Evolutionary conservation across 2,329 filamentous ascomycete species (phyloP).

Genomic region (Aspergillus arachidicola): DNA sequence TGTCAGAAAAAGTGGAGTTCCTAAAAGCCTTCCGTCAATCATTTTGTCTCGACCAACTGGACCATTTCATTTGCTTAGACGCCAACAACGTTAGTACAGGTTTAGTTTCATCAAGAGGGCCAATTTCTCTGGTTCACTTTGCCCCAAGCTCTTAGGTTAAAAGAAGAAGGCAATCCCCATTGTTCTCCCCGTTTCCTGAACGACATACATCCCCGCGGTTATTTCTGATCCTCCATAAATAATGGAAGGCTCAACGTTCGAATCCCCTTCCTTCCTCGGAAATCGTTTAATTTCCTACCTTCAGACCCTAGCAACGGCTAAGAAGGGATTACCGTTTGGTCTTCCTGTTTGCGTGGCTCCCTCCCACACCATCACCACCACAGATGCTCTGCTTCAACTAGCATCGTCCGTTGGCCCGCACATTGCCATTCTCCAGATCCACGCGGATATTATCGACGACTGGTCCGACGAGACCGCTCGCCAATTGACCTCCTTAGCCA

Average conservation of each 20-base stretch:
- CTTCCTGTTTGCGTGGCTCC: conserved; percentile 49
- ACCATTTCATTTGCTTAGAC: conserved; percentile 12
- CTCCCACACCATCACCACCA: conserved; percentile 61
- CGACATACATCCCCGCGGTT: background rate
- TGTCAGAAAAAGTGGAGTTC: conserved; percentile 22
- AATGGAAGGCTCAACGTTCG: conserved; percentile 21
- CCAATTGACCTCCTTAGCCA: conserved; percentile 38
- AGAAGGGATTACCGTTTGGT: conserved; percentile 41
- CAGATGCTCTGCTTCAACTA: conserved; percentile 57
- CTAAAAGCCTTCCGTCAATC: conserved; percentile 27
- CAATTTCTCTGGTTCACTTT: conserved; percentile 7
- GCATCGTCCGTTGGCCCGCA: conserved; percentile 62
- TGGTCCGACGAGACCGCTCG: conserved; percentile 59
- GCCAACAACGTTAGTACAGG: conserved; percentile 6
- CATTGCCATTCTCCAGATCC: conserved; percentile 63
- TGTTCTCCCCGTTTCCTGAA: background rate
- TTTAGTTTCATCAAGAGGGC: conserved; percentile 8
- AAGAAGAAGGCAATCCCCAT: background rate
- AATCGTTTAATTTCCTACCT: conserved; percentile 43
- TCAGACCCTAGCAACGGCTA: conserved; percentile 34
- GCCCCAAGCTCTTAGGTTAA: conserved; percentile 4
- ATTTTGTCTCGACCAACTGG: conserved; percentile 21
- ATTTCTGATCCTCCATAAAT: background rate
- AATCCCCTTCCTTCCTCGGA: conserved; percentile 26
- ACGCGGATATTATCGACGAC: conserved; percentile 64